These are phyloP conservation scores for Spencermartinsiella ligniputridi DNA, from an alignment of 1,139 yeast species.

Conservation along the genomic window DNA sequence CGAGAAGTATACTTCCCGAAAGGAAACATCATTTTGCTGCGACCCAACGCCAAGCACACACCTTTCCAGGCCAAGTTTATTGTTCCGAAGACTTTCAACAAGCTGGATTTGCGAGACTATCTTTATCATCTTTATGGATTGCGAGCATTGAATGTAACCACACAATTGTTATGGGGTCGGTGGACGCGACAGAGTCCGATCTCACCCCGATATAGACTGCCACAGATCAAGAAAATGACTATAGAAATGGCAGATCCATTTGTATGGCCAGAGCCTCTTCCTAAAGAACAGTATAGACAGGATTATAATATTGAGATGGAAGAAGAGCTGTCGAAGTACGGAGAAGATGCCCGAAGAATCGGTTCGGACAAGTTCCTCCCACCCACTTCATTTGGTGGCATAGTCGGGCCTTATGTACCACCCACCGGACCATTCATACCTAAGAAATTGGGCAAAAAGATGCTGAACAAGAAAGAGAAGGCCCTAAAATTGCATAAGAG, in stretches of 20 bases:
- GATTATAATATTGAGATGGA: conserved; percentile 25
- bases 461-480: conserved; percentile 20
- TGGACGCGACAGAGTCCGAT: conserved; percentile 58
- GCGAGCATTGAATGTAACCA: conserved; percentile 81
- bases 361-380: conserved; percentile 74
- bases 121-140: conserved; percentile 82
- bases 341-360: conserved; percentile 41
- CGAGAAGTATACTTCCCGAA: conserved; percentile 73
- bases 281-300: conserved; percentile 37
- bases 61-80: conserved; percentile 94
- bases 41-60: conserved; percentile 91
- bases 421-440: conserved; percentile 69
- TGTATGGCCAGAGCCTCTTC: conserved; percentile 74
- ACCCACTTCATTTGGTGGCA: conserved; percentile 70
- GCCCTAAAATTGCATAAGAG: conserved; percentile 18
- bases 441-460: conserved; percentile 34
- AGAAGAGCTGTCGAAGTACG: conserved; percentile 28
- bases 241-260: conserved; percentile 91
- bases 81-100: conserved; percentile 87
- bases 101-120: conserved; percentile 86
- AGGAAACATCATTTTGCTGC: conserved; percentile 69
- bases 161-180: conserved; percentile 73
- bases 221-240: conserved; percentile 91
- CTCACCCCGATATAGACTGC: conserved; percentile 67
- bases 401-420: conserved; percentile 63